Evolutionary conservation across 2,329 filamentous ascomycete genomes (phyloP).

Genomic region (Xylaria sp.): DNA sequence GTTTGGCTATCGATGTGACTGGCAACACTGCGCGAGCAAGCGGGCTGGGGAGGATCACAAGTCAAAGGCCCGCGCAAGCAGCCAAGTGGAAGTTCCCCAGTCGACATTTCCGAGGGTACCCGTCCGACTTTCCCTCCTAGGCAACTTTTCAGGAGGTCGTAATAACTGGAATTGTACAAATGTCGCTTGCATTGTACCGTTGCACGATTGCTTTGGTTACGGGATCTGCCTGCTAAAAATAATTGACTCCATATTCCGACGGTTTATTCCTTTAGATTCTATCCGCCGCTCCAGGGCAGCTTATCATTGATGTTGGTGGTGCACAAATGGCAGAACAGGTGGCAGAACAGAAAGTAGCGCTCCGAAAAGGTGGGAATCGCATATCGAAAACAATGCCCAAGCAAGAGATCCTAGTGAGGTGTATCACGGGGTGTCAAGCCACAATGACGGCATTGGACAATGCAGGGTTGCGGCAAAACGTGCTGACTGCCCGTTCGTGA

Average conservation of each 20-base stretch:
- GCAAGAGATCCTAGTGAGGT: not conserved
- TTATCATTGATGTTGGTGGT: no score
- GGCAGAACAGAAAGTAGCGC: not conserved
- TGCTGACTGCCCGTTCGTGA: not conserved
- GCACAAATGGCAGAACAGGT: no score
- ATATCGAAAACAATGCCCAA: not conserved
- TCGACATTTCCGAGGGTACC: conserved; percentile 13
- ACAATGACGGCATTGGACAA: conserved; percentile 26
- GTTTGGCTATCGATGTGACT: not conserved
- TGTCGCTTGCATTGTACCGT: not conserved
- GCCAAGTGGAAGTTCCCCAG: conserved; percentile 16
- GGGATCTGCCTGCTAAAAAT: not conserved
- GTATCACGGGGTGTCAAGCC: conserved; percentile 11
- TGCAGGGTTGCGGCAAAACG: conserved; percentile 8
- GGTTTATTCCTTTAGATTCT: no score
- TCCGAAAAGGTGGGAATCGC: not conserved
- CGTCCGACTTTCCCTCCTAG: conserved; percentile 14
- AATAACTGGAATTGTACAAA: conserved; percentile 11
- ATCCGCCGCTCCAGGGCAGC: no score
- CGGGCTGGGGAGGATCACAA: not conserved
- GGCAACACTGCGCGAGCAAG: not conserved
- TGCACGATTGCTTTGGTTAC: not conserved
- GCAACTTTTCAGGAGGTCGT: conserved; percentile 21
- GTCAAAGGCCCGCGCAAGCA: not conserved
- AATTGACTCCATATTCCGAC: no score